A percentile compares a stretch with the other conserved stretches of the same genome.
Conservation (phyloP, 805 yeast species). For the Starmerella ratchasimensis region DNA sequence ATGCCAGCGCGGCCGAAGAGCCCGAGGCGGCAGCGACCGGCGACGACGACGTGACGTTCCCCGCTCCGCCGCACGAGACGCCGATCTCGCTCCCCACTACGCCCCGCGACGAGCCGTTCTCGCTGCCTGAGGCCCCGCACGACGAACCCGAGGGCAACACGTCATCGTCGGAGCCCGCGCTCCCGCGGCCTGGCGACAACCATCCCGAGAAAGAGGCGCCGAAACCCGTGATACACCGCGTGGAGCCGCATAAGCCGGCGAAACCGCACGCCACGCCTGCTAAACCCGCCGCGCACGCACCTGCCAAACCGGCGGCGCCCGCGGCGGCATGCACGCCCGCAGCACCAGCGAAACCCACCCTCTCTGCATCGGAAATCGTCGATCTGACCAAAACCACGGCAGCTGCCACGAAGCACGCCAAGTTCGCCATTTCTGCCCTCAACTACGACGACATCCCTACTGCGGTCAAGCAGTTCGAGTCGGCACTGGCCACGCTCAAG, state of each 20-base stretch:
- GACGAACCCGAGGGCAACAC: slow-evolving; percentile 13
- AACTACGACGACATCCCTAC: slow-evolving; percentile 57
- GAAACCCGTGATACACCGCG: background rate
- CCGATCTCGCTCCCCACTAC: slow-evolving; percentile 5
- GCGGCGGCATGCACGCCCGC: background rate
- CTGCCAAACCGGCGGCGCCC: slow-evolving; percentile 3
- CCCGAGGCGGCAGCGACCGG: background rate
- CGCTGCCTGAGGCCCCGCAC: slow-evolving; percentile 10
- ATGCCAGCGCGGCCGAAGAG: background rate
- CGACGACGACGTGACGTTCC: slow-evolving; percentile 1
- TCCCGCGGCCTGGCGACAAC: too few species aligned
- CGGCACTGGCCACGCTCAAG: slow-evolving; percentile 33
- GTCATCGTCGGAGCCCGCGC: background rate
- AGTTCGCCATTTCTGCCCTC: slow-evolving; percentile 59
- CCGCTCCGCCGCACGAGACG: slow-evolving; percentile 3
- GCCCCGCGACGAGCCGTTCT: slow-evolving; percentile 2
- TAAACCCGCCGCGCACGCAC: slow-evolving; percentile 2
- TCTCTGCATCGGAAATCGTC: slow-evolving; percentile 20
- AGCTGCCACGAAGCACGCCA: slow-evolving; percentile 48
- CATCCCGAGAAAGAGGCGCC: background rate
- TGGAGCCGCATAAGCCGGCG: background rate
- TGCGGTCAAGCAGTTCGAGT: slow-evolving; percentile 41
- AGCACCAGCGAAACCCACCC: background rate
- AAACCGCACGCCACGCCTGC: background rate
- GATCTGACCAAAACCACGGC: slow-evolving; percentile 28